Evolutionary conservation across 2,329 filamentous ascomycete species (phyloP).

Genomic region (Fusarium newnesense): DNA sequence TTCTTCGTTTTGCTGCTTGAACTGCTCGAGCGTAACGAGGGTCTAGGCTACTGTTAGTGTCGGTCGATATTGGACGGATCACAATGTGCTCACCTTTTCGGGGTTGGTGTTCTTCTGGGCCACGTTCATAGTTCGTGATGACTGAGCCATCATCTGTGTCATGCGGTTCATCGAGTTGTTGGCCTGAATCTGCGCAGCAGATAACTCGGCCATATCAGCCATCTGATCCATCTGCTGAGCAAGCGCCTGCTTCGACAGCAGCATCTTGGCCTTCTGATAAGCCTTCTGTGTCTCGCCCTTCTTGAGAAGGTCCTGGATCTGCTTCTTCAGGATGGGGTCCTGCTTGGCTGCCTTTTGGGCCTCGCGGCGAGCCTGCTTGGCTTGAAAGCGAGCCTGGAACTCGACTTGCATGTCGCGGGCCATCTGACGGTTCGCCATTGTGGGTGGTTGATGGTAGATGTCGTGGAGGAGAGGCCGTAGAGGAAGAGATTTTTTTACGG

Average conservation of each 20-base stretch:
- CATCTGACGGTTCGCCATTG: conserved; percentile 68
- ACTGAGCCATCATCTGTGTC: conserved; percentile 72
- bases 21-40: conserved; percentile 69
- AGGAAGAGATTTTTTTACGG: neutral
- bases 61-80: neutral
- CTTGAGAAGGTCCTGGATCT: conserved; percentile 71
- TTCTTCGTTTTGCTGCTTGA: conserved; percentile 71
- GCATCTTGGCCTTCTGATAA: conserved; percentile 71
- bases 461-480: neutral
- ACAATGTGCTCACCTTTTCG: conserved; percentile 56
- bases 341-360: conserved; percentile 70
- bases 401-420: conserved; percentile 71
- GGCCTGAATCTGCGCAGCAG: conserved; percentile 69
- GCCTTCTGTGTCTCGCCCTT: conserved; percentile 72
- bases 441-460: conserved; percentile 21
- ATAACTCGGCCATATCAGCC: conserved; percentile 72
- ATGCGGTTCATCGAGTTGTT: conserved; percentile 74
- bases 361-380: conserved; percentile 70
- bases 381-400: conserved; percentile 72
- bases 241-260: conserved; percentile 69
- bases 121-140: conserved; percentile 66
- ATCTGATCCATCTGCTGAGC: conserved; percentile 73
- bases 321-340: conserved; percentile 69
- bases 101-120: conserved; percentile 69
- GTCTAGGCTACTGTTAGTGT: conserved; percentile 54